phyloP scores from a whole-genome alignment of 2,329 filamentous ascomycete genomes.

The Cadophora malorum region DNA sequence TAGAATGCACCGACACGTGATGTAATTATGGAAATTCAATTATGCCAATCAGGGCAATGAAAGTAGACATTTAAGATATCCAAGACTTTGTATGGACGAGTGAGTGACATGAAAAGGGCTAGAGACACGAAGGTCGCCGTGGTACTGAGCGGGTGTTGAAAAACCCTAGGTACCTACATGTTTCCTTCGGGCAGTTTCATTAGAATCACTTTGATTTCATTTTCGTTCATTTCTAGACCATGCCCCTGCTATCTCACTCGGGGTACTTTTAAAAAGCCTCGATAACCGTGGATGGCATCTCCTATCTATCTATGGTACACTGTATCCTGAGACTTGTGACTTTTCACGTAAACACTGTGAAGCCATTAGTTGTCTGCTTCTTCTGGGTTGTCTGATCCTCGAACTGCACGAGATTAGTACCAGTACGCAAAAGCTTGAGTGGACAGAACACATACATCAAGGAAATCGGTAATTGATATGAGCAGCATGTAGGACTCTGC shows the following conservation, averaged over 20 bases:
- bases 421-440: not conserved
- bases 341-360: conserved; percentile 36
- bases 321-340: conserved; percentile 17
- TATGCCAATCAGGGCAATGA: not conserved
- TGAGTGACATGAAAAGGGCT: not conserved
- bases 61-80: no score
- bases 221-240: not conserved
- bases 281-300: conserved; percentile 7
- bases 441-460: conserved; percentile 69
- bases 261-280: conserved; percentile 1
- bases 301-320: conserved; percentile 28
- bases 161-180: not conserved
- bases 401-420: conserved; percentile 44
- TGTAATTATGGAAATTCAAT: not conserved
- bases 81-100: not conserved
- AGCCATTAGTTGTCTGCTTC: conserved; percentile 36
- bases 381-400: conserved; percentile 47
- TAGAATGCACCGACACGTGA: conserved; percentile 16
- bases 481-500: conserved; percentile 86
- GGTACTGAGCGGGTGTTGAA: not conserved
- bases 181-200: not conserved
- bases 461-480: conserved; percentile 81
- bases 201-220: not conserved
- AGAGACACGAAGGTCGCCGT: not conserved
- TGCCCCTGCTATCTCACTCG: not conserved